Conservation (phyloP, 2,329 filamentous ascomycete genomes). For the Sporothrix mexicana region DNA sequence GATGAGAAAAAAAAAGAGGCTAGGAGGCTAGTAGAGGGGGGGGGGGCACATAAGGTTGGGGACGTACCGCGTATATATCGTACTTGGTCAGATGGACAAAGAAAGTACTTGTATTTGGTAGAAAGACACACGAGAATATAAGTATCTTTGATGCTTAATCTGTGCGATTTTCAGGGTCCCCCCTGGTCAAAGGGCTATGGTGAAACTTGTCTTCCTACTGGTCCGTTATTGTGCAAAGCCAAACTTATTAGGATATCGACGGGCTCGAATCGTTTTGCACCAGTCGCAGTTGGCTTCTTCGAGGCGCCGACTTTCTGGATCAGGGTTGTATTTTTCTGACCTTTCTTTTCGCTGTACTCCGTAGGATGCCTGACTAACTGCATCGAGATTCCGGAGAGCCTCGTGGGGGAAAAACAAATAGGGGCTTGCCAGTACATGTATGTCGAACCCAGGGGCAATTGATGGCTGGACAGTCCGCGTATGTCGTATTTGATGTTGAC, state of each 20-base stretch:
- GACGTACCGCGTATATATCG: background rate
- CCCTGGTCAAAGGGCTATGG: background rate
- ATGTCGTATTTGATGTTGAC: background rate
- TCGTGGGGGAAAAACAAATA: background rate
- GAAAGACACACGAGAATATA: background rate
- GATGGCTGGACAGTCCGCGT: background rate
- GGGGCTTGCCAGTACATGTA: background rate
- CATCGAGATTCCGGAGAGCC: slow-evolving; percentile 1
- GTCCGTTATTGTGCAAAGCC: background rate
- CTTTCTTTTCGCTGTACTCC: too few relatives aligned
- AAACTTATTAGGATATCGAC: background rate
- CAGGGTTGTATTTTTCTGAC: background rate
- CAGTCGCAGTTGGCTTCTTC: background rate
- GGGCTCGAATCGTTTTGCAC: slow-evolving; percentile 2
- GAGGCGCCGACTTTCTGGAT: background rate
- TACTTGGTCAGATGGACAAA: background rate
- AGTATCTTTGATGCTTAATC: background rate
- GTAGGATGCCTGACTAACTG: background rate
- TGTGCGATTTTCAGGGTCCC: slow-evolving; percentile 16
- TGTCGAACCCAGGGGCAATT: too few relatives aligned
- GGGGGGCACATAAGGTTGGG: slow-evolving; percentile 10
- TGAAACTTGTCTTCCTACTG: slow-evolving; percentile 3
- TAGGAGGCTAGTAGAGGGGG: background rate
- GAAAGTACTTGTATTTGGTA: background rate
- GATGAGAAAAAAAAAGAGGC: background rate